Conservation (phyloP, 2,329 filamentous ascomycete genomes). For the Elsinoe ampelina region DNA sequence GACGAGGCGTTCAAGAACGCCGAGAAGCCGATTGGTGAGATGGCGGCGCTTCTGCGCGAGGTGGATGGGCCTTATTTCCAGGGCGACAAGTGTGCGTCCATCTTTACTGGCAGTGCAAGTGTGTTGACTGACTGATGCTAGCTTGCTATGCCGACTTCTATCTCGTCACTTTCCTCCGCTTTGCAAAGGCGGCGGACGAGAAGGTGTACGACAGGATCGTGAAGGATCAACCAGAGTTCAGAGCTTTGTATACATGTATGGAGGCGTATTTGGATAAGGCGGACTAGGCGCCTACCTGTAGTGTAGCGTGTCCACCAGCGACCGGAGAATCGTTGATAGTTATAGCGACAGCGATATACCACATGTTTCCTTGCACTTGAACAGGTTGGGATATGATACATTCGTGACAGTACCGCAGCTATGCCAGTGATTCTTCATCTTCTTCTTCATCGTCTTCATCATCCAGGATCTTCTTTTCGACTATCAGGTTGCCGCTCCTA, state of each 20-base stretch:
- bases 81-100: conserved; percentile 36
- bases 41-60: conserved; percentile 43
- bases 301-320: background rate
- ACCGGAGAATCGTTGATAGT: background rate
- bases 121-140: background rate
- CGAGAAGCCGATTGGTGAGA: conserved; percentile 28
- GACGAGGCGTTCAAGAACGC: conserved; percentile 43
- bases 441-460: conserved; percentile 45
- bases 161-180: background rate
- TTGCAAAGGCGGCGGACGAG: background rate
- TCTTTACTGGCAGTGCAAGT: background rate
- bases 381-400: background rate
- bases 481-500: conserved; percentile 76
- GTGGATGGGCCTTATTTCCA: conserved; percentile 53
- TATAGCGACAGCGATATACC: background rate
- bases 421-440: conserved; percentile 13
- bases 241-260: background rate
- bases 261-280: conserved; percentile 2
- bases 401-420: background rate
- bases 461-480: conserved; percentile 57
- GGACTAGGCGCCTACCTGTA: background rate
- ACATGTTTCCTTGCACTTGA: background rate
- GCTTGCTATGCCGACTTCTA: conserved; percentile 4
- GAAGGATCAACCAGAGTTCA: background rate
- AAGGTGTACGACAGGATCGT: conserved; percentile 2